Conservation (phyloP, 257 asterid species). For the Knoxia roxburghii region DNA sequence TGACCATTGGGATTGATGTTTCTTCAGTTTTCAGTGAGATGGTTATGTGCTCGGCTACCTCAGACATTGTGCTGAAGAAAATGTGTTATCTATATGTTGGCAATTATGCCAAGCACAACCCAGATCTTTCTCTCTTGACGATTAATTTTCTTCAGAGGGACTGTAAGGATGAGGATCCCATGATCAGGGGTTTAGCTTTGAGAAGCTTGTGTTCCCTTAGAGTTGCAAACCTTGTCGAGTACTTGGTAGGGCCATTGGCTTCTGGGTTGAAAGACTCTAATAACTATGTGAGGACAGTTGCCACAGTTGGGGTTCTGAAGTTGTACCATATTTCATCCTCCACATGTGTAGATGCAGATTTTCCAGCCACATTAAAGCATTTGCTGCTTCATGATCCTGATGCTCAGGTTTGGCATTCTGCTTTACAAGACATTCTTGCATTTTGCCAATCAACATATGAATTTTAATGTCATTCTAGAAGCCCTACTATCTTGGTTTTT, state of each 20-base stretch:
- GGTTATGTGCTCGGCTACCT: slow-evolving; percentile 99
- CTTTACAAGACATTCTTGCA: neutral
- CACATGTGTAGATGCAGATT: slow-evolving; percentile 94
- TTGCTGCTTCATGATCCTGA: slow-evolving; percentile 91
- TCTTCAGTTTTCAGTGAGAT: slow-evolving; percentile 94
- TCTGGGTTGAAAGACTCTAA: slow-evolving; percentile 88
- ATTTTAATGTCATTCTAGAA: neutral
- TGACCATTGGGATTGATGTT: slow-evolving; percentile 95
- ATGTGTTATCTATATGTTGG: slow-evolving; percentile 97
- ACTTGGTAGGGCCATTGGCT: slow-evolving; percentile 88
- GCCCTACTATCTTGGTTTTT: neutral
- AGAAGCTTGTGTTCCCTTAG: slow-evolving; percentile 98
- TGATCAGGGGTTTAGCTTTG: slow-evolving; percentile 97
- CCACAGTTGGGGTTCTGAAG: slow-evolving; percentile 85
- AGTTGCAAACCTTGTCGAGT: slow-evolving; percentile 92
- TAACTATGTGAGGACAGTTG: slow-evolving; percentile 86
- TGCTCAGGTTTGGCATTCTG: slow-evolving; percentile 59
- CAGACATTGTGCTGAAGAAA: slow-evolving; percentile 94
- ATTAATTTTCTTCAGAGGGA: slow-evolving; percentile 96
- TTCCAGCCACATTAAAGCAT: slow-evolving; percentile 75
- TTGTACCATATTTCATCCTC: slow-evolving; percentile 77
- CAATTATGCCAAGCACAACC: slow-evolving; percentile 90
- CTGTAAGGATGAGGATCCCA: slow-evolving; percentile 99
- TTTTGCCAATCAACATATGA: neutral
- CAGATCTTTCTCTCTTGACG: slow-evolving; percentile 92